These are phyloP conservation scores for Chenopodium berlandieri DNA, from an alignment of 148 eudicot species.

Conservation along the genomic window DNA sequence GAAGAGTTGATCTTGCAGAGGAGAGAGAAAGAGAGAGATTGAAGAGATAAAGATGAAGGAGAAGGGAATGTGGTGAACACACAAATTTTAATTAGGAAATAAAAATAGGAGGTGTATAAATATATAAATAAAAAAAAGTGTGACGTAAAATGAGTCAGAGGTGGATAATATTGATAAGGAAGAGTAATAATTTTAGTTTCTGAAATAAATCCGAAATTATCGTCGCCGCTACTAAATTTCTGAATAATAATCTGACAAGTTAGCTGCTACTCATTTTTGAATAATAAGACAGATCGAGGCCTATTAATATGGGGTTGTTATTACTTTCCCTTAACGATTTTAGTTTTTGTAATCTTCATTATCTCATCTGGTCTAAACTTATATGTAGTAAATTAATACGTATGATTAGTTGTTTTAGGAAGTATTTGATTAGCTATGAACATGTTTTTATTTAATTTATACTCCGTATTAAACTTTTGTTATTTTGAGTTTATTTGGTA, in stretches of 20 bases:
- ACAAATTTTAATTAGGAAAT: background rate
- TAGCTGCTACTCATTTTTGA: background rate
- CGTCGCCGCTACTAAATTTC: conserved; percentile 16
- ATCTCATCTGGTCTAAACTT: too few species aligned
- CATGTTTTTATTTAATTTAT: too few species aligned
- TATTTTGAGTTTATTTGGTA: too few species aligned
- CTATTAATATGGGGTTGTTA: background rate
- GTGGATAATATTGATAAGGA: background rate
- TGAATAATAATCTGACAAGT: conserved; percentile 19
- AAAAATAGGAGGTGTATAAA: background rate
- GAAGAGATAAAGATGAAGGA: conserved; percentile 17
- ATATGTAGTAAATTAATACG: too few species aligned
- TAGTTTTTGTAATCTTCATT: too few species aligned
- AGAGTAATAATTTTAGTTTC: background rate
- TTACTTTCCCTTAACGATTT: background rate
- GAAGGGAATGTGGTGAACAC: conserved; percentile 25
- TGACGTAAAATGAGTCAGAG: background rate
- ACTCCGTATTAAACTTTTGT: too few species aligned
- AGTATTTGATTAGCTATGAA: too few species aligned
- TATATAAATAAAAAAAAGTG: background rate
- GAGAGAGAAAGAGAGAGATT: conserved; percentile 1
- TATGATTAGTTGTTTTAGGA: too few species aligned
- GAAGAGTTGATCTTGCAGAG: background rate
- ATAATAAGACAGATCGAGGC: background rate
- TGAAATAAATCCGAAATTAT: background rate